phyloP scores from a whole-genome alignment of 768 basidiomycete genomes.

The Lentinula lateritia region DNA sequence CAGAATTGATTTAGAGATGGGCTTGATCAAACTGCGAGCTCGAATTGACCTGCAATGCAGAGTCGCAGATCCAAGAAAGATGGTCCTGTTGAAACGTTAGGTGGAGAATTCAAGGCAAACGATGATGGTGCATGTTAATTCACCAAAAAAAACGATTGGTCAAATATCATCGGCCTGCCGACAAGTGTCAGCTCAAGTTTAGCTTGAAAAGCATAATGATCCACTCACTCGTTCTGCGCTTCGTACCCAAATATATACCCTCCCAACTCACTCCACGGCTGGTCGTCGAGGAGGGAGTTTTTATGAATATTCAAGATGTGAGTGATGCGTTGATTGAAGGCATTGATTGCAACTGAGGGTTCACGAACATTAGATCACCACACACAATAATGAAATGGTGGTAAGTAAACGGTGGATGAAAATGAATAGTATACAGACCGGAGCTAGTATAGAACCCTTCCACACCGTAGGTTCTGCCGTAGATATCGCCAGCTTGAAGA shows the following conservation, averaged over 20 bases:
- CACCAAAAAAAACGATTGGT: slow-evolving; percentile 17
- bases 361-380: no score
- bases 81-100: slow-evolving; percentile 3
- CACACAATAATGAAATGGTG: no score
- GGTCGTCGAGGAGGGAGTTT: slow-evolving; percentile 25
- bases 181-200: background rate
- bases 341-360: slow-evolving; percentile 19
- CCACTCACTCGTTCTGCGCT: slow-evolving; percentile 27
- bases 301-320: slow-evolving; percentile 31
- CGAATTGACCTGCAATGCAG: slow-evolving; percentile 14
- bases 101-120: background rate
- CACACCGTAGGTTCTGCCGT: slow-evolving; percentile 24
- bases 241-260: slow-evolving; percentile 33
- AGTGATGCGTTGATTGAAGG: slow-evolving; percentile 29
- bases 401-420: background rate
- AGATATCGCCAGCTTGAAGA: slow-evolving; percentile 26
- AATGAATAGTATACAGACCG: slow-evolving; percentile 6
- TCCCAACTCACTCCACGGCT: slow-evolving; percentile 31
- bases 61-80: slow-evolving; percentile 17
- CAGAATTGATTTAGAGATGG: background rate
- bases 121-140: background rate
- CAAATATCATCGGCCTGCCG: slow-evolving; percentile 20
- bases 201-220: background rate
- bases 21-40: background rate
- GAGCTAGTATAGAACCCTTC: slow-evolving; percentile 28